Conservation (phyloP, 2,329 filamentous ascomycete genomes). For the Passalora sequoiae region DNA sequence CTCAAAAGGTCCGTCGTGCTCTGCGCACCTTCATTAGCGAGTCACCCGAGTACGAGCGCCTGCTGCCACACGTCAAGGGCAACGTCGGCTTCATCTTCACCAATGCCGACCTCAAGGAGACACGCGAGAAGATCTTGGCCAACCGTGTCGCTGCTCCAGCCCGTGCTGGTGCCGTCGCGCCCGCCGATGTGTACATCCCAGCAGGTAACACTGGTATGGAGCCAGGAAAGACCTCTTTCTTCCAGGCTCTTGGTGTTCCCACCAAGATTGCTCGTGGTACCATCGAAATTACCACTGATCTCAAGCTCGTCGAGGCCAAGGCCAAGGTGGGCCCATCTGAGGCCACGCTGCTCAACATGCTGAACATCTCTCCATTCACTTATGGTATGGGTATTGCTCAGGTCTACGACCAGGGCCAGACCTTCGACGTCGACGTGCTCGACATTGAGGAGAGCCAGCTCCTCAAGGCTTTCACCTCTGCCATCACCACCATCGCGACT, state of each 20-base stretch:
- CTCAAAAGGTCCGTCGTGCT: constrained; percentile 76
- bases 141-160: constrained; percentile 98
- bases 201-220: constrained; percentile 99
- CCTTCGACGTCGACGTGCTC: constrained; percentile 77
- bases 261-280: constrained; percentile 99
- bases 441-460: constrained; percentile 96
- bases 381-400: constrained; percentile 96
- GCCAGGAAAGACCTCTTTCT: constrained; percentile 99
- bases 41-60: constrained; percentile 94
- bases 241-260: constrained; percentile 99
- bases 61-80: constrained; percentile 91
- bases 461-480: constrained; percentile 71
- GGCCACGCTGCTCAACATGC: constrained; percentile 97
- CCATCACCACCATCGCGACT: constrained; percentile 79
- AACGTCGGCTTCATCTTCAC: constrained; percentile 99
- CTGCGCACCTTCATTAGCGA: constrained; percentile 90
- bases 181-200: constrained; percentile 86
- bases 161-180: constrained; percentile 94
- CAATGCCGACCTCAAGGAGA: constrained; percentile 87
- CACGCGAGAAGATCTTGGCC: constrained; percentile 87
- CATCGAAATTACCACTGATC: constrained; percentile 97
- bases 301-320: constrained; percentile 93
- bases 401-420: constrained; percentile 97
- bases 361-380: constrained; percentile 99
- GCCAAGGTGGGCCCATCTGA: constrained; percentile 97